Base-by-base conservation (phyloP, 768 basidiomycete genomes). In the Postia placenta region DNA sequence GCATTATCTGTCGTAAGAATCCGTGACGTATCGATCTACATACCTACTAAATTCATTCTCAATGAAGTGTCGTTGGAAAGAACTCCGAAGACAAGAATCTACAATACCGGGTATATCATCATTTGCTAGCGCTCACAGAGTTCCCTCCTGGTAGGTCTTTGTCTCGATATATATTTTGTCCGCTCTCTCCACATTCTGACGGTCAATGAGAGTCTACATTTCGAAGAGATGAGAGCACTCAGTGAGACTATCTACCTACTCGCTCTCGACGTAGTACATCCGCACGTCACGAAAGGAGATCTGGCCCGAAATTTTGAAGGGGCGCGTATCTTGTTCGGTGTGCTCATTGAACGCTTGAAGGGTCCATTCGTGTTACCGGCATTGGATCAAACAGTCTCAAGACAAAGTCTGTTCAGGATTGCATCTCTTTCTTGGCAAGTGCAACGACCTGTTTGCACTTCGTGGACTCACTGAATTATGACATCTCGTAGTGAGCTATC, bases 1-100 rank as follows among this genome's bases (percentile, higher is more conserved):
- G 5, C 53, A 63, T 28, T 52, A 51, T 3, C 52, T 60, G 11
- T 42, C 56, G 47, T 49, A 26, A 14, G 47, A 41, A 7, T 25
- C 17, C 9, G 24, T 12, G 7, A 6, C 6, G 23, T 42, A 19
- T 23, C 23, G 17, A 23, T 20, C 12, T 33, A 33, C 7, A 15
- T 33, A 33, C 15, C 30, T 33, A 7, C 30, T 7, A 7, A 15
- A 33, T 33, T 23, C 20, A 20, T 5, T 15, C 5, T n/a, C 37
- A 39, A 14, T 39, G 5, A 5, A 41, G 41, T 25, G 22, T 28
- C 20, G 40, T 14, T 15, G 11, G 19, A 15, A 23, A 42, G 24
- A 24, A 33, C 14, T 20, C 39, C 2, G 25, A 27, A 26, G 35
- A 26, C 2, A 23, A 9, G 14, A 40, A 20, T 24, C 9, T 41